Evolutionary conservation across 164 flowering plant species (phyloP).

Genomic region (Annona squamosa): DNA sequence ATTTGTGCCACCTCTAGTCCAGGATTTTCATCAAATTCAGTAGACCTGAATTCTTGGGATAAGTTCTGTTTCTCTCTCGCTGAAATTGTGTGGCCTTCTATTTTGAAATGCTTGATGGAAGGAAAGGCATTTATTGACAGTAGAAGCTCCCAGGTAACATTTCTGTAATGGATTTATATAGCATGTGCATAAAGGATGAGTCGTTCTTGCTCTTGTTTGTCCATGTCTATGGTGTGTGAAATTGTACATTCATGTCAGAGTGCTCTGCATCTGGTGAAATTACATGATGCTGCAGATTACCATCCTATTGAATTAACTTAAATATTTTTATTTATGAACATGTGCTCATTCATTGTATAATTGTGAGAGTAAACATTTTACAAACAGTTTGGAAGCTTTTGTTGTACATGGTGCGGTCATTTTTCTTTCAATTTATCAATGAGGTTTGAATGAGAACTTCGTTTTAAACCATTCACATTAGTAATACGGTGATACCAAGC

Average conservation of each 20-base stretch:
- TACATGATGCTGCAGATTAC: no score
- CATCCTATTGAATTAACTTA: no score
- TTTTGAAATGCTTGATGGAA: constrained; percentile 55
- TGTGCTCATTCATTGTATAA: no score
- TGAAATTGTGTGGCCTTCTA: constrained; percentile 53
- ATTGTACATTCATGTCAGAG: neutral
- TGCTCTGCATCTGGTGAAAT: no score
- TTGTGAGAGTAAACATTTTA: no score
- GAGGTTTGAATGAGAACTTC: no score
- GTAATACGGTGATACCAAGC: no score
- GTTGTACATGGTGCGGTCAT: no score
- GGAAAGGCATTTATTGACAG: constrained; percentile 62
- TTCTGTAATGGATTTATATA: neutral
- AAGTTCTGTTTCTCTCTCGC: constrained; percentile 45
- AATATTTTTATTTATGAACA: no score
- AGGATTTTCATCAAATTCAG: constrained; percentile 12
- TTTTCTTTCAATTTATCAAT: no score
- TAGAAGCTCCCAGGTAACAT: constrained; percentile 63
- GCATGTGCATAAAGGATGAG: neutral
- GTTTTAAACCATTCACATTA: no score
- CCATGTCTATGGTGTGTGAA: neutral
- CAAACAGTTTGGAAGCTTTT: no score
- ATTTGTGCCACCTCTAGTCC: constrained; percentile 13
- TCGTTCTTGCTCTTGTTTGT: neutral
- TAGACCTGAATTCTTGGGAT: constrained; percentile 33